These are phyloP conservation scores for Lagenidium giganteum DNA, from an alignment of 352 stramenopile species.

Conservation along the genomic window DNA sequence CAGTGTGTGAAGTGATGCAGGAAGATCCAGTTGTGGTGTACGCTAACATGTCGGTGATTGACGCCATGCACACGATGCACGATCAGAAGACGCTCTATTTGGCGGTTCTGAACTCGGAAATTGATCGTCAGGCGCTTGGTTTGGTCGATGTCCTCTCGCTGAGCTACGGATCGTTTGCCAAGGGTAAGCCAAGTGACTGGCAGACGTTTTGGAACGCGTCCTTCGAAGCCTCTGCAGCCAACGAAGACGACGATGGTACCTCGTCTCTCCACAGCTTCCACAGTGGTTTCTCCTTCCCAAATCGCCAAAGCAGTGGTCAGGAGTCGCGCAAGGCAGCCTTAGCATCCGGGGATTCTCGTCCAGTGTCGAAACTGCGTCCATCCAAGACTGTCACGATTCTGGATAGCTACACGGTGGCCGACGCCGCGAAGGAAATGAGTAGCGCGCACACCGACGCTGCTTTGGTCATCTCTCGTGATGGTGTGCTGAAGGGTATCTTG, in stretches of 20 bases:
- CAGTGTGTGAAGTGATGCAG: constrained; percentile 90
- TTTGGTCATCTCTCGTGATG: constrained; percentile 88
- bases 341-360: constrained; percentile 86
- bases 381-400: constrained; percentile 89
- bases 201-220: constrained; percentile 89
- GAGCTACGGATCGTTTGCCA: constrained; percentile 86
- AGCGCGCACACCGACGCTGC: constrained; percentile 89
- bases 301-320: constrained; percentile 27
- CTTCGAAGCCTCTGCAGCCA: constrained; percentile 56
- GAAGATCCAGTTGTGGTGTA: constrained; percentile 74
- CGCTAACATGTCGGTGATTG: constrained; percentile 62
- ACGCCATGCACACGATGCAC: constrained; percentile 87
- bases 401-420: constrained; percentile 80
- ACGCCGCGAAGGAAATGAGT: constrained; percentile 89
- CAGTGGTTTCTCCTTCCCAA: constrained; percentile 63
- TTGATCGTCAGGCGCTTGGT: constrained; percentile 58
- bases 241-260: constrained; percentile 66
- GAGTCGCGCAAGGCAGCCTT: constrained; percentile 35
- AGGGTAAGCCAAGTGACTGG: constrained; percentile 83
- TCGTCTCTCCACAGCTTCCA: constrained; percentile 81
- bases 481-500: constrained; percentile 92
- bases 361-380: constrained; percentile 83
- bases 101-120: constrained; percentile 70
- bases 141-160: constrained; percentile 85
- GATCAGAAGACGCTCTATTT: constrained; percentile 85